phyloP scores from a whole-genome alignment of 495 filamentous ascomycete genomes.

The Pyrenula aspistea region DNA sequence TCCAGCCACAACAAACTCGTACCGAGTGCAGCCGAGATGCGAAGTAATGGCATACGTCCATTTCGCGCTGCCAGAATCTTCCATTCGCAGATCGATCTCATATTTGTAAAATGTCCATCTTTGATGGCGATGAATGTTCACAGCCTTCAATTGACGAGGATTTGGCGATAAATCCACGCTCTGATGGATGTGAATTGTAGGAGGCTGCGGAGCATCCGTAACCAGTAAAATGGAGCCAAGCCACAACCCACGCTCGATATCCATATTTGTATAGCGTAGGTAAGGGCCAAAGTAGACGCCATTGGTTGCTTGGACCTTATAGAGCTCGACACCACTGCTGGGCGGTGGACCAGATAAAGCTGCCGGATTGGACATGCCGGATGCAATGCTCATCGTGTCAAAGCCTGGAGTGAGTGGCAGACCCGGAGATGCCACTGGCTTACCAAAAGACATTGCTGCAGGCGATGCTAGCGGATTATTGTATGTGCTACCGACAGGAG shows the following conservation, averaged over 20 bases:
- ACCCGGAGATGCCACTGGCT: conserved; percentile 66
- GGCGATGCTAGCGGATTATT: conserved; percentile 69
- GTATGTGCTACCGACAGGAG: conserved; percentile 67
- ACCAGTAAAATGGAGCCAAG: conserved; percentile 73
- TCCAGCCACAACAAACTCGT: conserved; percentile 95
- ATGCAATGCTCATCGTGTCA: conserved; percentile 66
- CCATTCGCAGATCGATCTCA: conserved; percentile 85
- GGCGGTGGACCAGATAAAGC: conserved; percentile 81
- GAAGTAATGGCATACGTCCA: conserved; percentile 99
- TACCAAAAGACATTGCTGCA: conserved; percentile 49
- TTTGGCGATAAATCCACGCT: conserved; percentile 86
- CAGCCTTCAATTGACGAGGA: conserved; percentile 75
- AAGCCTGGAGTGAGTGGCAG: conserved; percentile 63
- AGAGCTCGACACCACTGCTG: conserved; percentile 75
- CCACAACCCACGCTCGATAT: conserved; percentile 84
- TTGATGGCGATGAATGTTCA: conserved; percentile 78
- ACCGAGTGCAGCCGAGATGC: conserved; percentile 88
- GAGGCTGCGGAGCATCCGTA: conserved; percentile 84
- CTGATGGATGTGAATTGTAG: conserved; percentile 92
- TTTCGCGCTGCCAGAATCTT: conserved; percentile 64
- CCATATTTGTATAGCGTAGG: conserved; percentile 93
- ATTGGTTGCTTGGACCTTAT: conserved; percentile 85
- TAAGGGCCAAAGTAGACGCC: conserved; percentile 99
- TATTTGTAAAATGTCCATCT: conserved; percentile 95
- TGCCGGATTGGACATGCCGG: conserved; percentile 51